phyloP scores from a whole-genome alignment of 371 early-diverging fungal species.

The Mucor indicus region DNA sequence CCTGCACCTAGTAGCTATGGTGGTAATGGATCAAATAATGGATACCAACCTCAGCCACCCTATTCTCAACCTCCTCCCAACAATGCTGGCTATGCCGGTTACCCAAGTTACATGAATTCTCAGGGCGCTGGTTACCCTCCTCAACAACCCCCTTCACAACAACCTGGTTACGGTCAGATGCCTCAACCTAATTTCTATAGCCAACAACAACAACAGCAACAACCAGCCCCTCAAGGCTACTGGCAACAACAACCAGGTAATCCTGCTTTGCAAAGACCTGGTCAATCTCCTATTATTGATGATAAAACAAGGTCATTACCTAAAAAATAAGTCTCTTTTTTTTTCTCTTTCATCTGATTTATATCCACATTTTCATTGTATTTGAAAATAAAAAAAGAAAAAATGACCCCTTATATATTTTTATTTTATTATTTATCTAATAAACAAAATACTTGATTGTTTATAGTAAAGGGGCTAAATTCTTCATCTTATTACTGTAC shows the following conservation, averaged over 20 bases:
- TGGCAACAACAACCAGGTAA: slow-evolving; percentile 19
- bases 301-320: slow-evolving; percentile 22
- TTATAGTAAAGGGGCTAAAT: too few species aligned
- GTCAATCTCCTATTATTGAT: slow-evolving; percentile 19
- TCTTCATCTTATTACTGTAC: too few species aligned
- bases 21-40: slow-evolving; percentile 10
- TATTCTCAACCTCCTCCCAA: slow-evolving; percentile 4
- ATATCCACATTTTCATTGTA: too few species aligned
- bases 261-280: slow-evolving; percentile 17
- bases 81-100: slow-evolving; percentile 11
- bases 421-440: neutral
- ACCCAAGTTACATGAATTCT: slow-evolving; percentile 25
- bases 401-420: slow-evolving; percentile 1
- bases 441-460: too few species aligned
- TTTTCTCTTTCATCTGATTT: too few species aligned
- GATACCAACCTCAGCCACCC: slow-evolving; percentile 7
- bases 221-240: slow-evolving; percentile 22
- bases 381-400: too few species aligned
- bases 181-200: slow-evolving; percentile 31
- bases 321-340: slow-evolving; percentile 4
- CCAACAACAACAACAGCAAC: slow-evolving; percentile 19
- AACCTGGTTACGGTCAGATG: slow-evolving; percentile 19
- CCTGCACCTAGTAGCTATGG: neutral
- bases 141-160: slow-evolving; percentile 3
- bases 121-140: slow-evolving; percentile 7